Evolutionary conservation across 495 filamentous ascomycete species (phyloP).

Genomic region (Evansstolkia leycettana): DNA sequence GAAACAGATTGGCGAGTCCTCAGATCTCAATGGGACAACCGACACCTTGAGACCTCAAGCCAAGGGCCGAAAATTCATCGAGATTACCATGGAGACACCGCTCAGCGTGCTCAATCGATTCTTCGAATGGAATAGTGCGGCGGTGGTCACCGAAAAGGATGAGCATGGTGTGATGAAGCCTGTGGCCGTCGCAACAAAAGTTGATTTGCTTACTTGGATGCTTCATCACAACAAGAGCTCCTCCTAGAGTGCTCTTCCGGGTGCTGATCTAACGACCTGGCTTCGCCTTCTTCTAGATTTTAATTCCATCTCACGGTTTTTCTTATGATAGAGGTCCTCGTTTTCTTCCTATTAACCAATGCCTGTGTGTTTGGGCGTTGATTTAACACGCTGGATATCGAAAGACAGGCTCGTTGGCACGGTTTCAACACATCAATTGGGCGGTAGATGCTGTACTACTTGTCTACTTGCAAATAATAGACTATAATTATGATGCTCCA

Average conservation of each 20-base stretch:
- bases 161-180: constrained; percentile 55
- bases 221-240: constrained; percentile 57
- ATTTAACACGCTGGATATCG: no score
- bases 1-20: constrained; percentile 3
- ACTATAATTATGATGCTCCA: no score
- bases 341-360: no score
- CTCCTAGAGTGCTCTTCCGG: not conserved
- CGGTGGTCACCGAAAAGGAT: constrained; percentile 71
- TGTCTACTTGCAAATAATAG: no score
- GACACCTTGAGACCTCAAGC: constrained; percentile 7
- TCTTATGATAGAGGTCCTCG: no score
- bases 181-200: constrained; percentile 88
- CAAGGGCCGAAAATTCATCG: constrained; percentile 63
- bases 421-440: no score
- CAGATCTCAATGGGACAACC: not conserved
- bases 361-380: no score
- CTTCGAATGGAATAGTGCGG: constrained; percentile 96
- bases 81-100: constrained; percentile 86
- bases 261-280: constrained; percentile 2
- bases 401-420: no score
- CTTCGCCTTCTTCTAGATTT: not conserved
- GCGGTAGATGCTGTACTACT: no score
- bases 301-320: no score
- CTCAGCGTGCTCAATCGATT: constrained; percentile 75
- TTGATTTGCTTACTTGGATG: constrained; percentile 88